phyloP scores from a whole-genome alignment of 768 basidiomycete species.

The Cystofilobasidium macerans region DNA sequence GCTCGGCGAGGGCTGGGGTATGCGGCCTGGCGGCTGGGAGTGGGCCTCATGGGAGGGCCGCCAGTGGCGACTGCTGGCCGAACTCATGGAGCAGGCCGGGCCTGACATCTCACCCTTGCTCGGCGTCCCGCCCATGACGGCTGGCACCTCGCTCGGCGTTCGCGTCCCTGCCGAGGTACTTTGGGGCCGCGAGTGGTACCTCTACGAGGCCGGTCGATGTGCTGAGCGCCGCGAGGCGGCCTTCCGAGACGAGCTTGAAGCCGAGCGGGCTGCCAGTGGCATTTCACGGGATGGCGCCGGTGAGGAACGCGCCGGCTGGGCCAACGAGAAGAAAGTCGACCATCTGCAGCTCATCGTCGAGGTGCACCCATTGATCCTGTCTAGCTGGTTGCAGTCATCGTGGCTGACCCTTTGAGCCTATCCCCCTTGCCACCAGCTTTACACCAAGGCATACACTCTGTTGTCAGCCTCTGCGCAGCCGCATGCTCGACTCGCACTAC shows the following conservation, averaged over 20 bases:
- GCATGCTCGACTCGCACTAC: slow-evolving; percentile 74
- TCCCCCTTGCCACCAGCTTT: slow-evolving; percentile 49
- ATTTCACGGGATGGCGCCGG: not conserved
- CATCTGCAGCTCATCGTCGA: slow-evolving; percentile 74
- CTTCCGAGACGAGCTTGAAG: slow-evolving; percentile 51
- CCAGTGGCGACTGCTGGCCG: slow-evolving; percentile 81
- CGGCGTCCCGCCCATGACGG: slow-evolving; percentile 27
- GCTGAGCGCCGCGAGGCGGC: slow-evolving; percentile 63
- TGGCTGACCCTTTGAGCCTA: not conserved
- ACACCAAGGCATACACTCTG: slow-evolving; percentile 85
- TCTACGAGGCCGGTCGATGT: slow-evolving; percentile 75
- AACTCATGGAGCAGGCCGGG: slow-evolving; percentile 72
- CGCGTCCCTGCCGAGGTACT: not conserved
- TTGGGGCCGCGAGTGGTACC: slow-evolving; percentile 61
- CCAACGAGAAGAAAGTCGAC: slow-evolving; percentile 85
- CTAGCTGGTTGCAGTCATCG: not conserved
- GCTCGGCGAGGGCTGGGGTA: slow-evolving; percentile 80
- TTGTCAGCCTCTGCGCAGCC: slow-evolving; percentile 46
- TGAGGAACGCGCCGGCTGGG: slow-evolving; percentile 50
- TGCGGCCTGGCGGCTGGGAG: slow-evolving; percentile 91
- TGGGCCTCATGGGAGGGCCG: slow-evolving; percentile 95
- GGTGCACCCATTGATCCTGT: too few species aligned
- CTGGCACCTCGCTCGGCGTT: not conserved
- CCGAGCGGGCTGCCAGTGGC: slow-evolving; percentile 44
- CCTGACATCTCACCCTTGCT: slow-evolving; percentile 26